Percentiles rank a stretch among this genome's conserved stretches.
phyloP scores from a whole-genome alignment of 257 asterid genomes.

The Penstemon eatonii region DNA sequence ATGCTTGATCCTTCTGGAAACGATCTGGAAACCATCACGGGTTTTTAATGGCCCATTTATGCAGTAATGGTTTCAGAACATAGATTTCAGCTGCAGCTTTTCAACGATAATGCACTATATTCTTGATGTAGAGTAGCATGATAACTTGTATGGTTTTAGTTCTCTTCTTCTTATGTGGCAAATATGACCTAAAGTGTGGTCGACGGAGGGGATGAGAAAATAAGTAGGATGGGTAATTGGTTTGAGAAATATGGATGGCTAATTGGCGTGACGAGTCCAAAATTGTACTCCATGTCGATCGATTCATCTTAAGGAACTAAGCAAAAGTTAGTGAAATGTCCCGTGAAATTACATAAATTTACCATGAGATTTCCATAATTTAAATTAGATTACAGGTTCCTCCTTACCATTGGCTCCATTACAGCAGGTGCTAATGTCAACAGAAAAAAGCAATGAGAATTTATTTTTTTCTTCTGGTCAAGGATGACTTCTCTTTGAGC shows the following conservation, averaged over 20 bases:
- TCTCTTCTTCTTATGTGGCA: not conserved
- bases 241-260: not conserved
- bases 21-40: conserved; percentile 19
- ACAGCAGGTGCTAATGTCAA: too few relatives aligned
- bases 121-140: conserved; percentile 1
- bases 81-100: conserved; percentile 19
- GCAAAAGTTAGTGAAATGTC: not conserved
- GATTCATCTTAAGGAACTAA: not conserved
- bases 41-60: conserved; percentile 17
- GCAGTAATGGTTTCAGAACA: not conserved
- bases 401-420: too few relatives aligned
- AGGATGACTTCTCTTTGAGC: conserved; percentile 15
- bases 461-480: too few relatives aligned
- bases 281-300: not conserved
- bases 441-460: too few relatives aligned
- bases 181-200: not conserved
- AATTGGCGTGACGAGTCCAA: not conserved
- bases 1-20: conserved; percentile 24
- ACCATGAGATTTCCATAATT: too few relatives aligned
- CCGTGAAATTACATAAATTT: too few relatives aligned
- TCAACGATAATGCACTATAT: not conserved
- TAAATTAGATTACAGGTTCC: too few relatives aligned
- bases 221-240: conserved; percentile 6
- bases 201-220: not conserved
- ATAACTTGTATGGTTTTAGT: not conserved